Percentiles rank a stretch among this genome's conserved stretches.
Evolutionary conservation across 1,284 basidiomycete species (phyloP).

Genomic region (Rhodotorula glutinis): DNA sequence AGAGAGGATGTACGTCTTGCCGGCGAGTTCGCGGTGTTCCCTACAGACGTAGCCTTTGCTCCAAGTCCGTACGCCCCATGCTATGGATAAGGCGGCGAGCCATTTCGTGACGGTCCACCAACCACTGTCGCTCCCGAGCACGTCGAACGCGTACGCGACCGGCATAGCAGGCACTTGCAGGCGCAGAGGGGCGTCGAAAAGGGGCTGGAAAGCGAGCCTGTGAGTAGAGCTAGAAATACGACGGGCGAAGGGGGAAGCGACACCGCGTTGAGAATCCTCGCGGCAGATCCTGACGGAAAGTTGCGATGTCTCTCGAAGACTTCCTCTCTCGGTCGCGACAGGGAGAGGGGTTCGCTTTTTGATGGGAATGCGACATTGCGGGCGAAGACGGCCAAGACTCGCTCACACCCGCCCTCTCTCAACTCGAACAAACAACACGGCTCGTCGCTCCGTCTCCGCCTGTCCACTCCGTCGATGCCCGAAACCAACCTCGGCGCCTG

Average conservation of each 20-base stretch:
- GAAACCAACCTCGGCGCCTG: neutral
- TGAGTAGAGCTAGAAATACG: no score
- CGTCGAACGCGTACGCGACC: conserved; percentile 4
- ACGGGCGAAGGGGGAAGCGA: no score
- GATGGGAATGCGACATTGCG: conserved; percentile 5
- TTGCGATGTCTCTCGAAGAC: no score
- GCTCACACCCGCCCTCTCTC: conserved; percentile 5
- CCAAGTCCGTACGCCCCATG: conserved; percentile 5
- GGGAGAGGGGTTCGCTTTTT: neutral
- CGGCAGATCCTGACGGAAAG: no score
- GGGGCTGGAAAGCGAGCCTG: neutral
- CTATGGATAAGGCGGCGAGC: neutral
- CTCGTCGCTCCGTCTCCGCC: neutral
- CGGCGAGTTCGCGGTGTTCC: conserved; percentile 24
- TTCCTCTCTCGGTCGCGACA: neutral
- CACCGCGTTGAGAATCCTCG: no score
- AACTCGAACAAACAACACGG: neutral
- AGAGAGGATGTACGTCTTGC: conserved; percentile 32
- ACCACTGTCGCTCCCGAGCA: neutral
- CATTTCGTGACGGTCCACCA: conserved; percentile 2
- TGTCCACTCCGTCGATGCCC: neutral
- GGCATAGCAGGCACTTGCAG: conserved; percentile 15
- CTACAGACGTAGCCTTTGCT: conserved; percentile 17
- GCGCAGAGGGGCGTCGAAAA: neutral
- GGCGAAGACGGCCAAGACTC: conserved; percentile 4